These are phyloP conservation scores for Trichocladium antarcticum DNA, from an alignment of 495 filamentous ascomycete species.

Conservation along the genomic window DNA sequence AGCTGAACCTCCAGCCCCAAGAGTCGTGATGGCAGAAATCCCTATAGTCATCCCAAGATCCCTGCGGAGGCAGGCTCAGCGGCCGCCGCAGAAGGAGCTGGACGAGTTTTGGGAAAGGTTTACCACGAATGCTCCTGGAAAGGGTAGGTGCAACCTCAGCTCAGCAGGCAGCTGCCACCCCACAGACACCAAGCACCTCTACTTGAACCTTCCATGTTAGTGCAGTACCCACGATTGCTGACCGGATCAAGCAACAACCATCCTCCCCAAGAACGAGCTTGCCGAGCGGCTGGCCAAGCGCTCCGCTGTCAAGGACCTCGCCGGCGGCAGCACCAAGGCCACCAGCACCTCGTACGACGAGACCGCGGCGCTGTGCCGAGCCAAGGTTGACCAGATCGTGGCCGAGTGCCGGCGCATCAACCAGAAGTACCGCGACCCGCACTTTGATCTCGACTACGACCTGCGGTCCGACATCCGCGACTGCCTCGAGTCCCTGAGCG, in stretches of 20 bases:
- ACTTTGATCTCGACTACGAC: conserved; percentile 81
- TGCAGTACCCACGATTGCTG: too few relatives aligned
- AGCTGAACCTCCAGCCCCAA: background rate
- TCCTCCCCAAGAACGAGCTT: conserved; percentile 65
- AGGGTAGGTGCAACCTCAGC: conserved; percentile 24
- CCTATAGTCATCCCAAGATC: background rate
- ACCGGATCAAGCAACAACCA: conserved; percentile 50
- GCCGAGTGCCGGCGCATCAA: conserved; percentile 75
- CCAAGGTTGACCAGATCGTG: conserved; percentile 70
- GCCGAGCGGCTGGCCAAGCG: conserved; percentile 55
- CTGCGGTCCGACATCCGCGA: conserved; percentile 50
- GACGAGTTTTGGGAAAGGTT: conserved; percentile 75
- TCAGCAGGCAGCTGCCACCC: background rate
- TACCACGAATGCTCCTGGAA: conserved; percentile 50
- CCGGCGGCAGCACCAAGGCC: conserved; percentile 13
- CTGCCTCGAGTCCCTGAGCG: conserved; percentile 52
- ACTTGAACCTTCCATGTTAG: too few relatives aligned
- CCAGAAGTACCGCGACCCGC: conserved; percentile 78
- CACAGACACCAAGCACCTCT: background rate
- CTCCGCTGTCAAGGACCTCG: conserved; percentile 31
- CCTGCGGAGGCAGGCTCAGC: conserved; percentile 20
- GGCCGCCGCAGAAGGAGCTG: conserved; percentile 56
- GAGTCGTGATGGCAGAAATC: conserved; percentile 17
- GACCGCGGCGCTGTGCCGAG: conserved; percentile 54
- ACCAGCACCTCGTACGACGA: conserved; percentile 60